phyloP scores from a whole-genome alignment of 495 filamentous ascomycete species.

The Penicillium lividum region DNA sequence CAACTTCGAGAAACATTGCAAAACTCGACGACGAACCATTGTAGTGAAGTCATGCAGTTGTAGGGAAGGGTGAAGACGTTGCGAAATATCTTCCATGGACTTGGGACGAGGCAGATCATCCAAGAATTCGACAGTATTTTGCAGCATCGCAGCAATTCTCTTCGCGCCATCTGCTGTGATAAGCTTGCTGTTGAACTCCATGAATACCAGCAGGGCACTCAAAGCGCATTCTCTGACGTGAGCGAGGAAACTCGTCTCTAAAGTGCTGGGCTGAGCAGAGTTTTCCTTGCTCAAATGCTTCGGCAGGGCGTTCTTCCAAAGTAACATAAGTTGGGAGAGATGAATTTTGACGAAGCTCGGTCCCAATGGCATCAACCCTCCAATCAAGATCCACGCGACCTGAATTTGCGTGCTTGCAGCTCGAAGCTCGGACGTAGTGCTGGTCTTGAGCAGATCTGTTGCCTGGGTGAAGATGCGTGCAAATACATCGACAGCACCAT shows the following conservation, averaged over 20 bases:
- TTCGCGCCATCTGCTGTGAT: conserved; percentile 95
- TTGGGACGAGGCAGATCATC: conserved; percentile 81
- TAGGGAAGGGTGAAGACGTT: conserved; percentile 80
- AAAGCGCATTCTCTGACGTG: conserved; percentile 96
- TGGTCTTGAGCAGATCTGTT: conserved; percentile 89
- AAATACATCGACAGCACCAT: conserved; percentile 94
- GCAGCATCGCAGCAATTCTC: conserved; percentile 88
- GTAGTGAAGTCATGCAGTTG: conserved; percentile 89
- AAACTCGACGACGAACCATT: conserved; percentile 89
- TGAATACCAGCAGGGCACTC: conserved; percentile 85
- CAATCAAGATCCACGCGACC: conserved; percentile 96
- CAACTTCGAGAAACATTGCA: conserved; percentile 92
- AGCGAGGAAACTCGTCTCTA: conserved; percentile 90
- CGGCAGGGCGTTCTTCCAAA: conserved; percentile 97
- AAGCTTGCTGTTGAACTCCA: conserved; percentile 90
- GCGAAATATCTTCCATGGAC: conserved; percentile 81
- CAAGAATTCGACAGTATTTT: conserved; percentile 88
- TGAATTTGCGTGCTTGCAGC: conserved; percentile 94
- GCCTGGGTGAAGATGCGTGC: conserved; percentile 88
- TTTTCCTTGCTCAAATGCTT: conserved; percentile 92
- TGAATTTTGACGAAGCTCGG: conserved; percentile 99
- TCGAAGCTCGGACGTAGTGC: conserved; percentile 85
- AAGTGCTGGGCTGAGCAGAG: conserved; percentile 70
- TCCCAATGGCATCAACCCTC: conserved; percentile 92
- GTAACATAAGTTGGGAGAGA: conserved; percentile 87